Evolutionary conservation across 139 green algal species (phyloP).

Genomic region (Chlorella sp.): DNA sequence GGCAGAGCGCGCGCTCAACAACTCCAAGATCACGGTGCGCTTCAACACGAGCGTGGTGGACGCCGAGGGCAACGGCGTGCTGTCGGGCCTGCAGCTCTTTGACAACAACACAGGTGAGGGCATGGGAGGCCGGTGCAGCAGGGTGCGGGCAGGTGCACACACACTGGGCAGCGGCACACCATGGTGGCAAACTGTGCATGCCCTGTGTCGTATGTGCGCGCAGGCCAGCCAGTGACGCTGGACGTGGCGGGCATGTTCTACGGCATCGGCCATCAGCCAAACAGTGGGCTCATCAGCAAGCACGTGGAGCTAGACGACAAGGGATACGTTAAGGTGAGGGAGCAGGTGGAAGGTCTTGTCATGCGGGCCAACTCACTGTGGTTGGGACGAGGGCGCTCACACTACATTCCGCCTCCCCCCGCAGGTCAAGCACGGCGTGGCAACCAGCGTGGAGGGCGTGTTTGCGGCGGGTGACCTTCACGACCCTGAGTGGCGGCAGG

Average conservation of each 20-base stretch:
- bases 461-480: constrained; percentile 92
- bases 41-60: constrained; percentile 78
- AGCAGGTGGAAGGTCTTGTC: neutral
- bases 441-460: constrained; percentile 80
- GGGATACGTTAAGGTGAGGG: constrained; percentile 83
- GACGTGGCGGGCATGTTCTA: constrained; percentile 91
- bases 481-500: constrained; percentile 85
- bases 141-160: no score
- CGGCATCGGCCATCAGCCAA: constrained; percentile 95
- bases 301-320: constrained; percentile 79
- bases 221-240: constrained; percentile 32
- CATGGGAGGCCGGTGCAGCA: no score
- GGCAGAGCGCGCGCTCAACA: constrained; percentile 44
- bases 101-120: no score
- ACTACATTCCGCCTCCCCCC: neutral
- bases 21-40: constrained; percentile 53
- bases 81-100: constrained; percentile 38
- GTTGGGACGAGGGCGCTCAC: neutral
- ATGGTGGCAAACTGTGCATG: no score
- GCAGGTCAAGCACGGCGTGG: constrained; percentile 43
- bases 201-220: no score
- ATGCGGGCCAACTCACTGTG: neutral
- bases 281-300: constrained; percentile 62
- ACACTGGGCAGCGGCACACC: no score
- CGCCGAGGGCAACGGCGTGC: constrained; percentile 51